phyloP scores from a whole-genome alignment of 208 protist genomes.

The Endotrypanum monterogeii region DNA sequence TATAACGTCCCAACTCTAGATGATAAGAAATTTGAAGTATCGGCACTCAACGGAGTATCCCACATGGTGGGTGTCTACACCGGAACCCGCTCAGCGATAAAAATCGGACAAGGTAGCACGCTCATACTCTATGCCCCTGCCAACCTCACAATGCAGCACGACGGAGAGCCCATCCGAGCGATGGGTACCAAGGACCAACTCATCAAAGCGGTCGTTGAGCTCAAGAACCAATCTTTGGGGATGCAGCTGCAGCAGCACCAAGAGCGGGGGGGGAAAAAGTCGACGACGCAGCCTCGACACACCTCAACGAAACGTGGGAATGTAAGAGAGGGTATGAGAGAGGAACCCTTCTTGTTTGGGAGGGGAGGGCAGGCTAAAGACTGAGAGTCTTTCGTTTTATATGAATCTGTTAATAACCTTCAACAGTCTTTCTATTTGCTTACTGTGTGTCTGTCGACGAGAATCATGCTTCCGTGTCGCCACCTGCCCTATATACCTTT shows the following conservation, averaged over 20 bases:
- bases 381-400: too few species aligned
- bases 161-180: slow-evolving; percentile 54
- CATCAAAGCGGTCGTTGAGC: slow-evolving; percentile 31
- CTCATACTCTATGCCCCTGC: slow-evolving; percentile 45
- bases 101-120: slow-evolving; percentile 40
- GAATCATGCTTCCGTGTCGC: too few species aligned
- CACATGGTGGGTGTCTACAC: slow-evolving; percentile 60
- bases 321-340: too few species aligned
- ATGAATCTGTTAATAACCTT: too few species aligned
- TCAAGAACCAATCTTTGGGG: slow-evolving; percentile 41
- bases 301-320: too few species aligned
- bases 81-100: slow-evolving; percentile 33
- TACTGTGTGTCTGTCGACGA: too few species aligned
- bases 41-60: slow-evolving; percentile 46
- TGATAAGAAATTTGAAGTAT: slow-evolving; percentile 47
- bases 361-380: too few species aligned
- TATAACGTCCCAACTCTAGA: slow-evolving; percentile 35
- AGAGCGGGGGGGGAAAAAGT: too few species aligned
- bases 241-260: slow-evolving; percentile 7
- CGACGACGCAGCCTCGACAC: too few species aligned
- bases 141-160: slow-evolving; percentile 63
- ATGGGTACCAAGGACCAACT: slow-evolving; percentile 31
- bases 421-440: too few species aligned
- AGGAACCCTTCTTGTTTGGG: too few species aligned
- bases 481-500: too few species aligned